These are phyloP conservation scores for Aspergillus sp. DNA, from an alignment of 2,329 filamentous ascomycete species.

Conservation along the genomic window DNA sequence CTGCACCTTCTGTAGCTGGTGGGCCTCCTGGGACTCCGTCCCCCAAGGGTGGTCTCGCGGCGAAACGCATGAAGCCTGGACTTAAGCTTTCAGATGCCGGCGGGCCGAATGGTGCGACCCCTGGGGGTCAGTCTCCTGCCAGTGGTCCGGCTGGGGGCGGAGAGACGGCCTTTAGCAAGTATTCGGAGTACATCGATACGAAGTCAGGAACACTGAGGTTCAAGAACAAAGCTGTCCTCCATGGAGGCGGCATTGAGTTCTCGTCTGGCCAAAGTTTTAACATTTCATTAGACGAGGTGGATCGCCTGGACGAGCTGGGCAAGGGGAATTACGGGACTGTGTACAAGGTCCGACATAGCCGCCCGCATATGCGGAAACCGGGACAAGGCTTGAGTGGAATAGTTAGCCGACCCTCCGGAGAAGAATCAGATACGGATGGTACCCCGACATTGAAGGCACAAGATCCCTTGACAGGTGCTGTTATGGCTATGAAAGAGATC, in stretches of 20 bases:
- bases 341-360: conserved; percentile 89
- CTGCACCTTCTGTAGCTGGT: conserved; percentile 25
- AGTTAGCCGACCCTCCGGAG: conserved; percentile 43
- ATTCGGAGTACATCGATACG: conserved; percentile 81
- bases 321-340: conserved; percentile 99
- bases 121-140: conserved; percentile 39
- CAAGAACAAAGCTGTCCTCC: conserved; percentile 87
- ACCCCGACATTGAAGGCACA: conserved; percentile 13
- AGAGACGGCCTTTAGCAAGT: conserved; percentile 63
- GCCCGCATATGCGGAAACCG: conserved; percentile 62
- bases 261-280: conserved; percentile 84
- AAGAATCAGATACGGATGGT: conserved; percentile 15
- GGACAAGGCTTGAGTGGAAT: conserved; percentile 62
- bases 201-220: conserved; percentile 91
- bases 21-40: conserved; percentile 35
- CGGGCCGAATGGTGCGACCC: conserved; percentile 43
- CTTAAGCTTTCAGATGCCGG: conserved; percentile 52
- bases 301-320: conserved; percentile 87
- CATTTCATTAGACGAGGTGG: conserved; percentile 94
- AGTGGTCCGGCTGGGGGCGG: conserved; percentile 36
- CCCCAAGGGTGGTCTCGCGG: conserved; percentile 48
- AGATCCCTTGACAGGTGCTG: conserved; percentile 57
- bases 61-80: conserved; percentile 49
- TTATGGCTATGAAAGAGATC: conserved; percentile 99
- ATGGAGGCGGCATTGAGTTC: conserved; percentile 87